A percentile compares a stretch with the other conserved stretches of the same genome.
phyloP scores from a whole-genome alignment of 2,329 filamentous ascomycete genomes.

The Aspergillus ochraceus region DNA sequence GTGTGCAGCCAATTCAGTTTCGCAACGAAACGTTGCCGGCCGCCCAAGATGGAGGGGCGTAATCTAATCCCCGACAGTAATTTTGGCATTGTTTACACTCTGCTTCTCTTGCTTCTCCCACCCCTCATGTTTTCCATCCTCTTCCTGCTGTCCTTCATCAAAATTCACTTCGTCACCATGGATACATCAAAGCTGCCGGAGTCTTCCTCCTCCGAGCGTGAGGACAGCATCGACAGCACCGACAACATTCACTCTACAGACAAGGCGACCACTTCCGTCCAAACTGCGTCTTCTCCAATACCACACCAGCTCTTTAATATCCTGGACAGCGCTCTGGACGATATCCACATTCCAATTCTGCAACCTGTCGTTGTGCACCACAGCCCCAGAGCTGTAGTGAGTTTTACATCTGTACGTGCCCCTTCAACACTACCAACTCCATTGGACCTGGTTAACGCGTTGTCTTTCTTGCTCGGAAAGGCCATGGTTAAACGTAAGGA shows the following conservation, averaged over 20 bases:
- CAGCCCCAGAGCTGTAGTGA: constrained; percentile 6
- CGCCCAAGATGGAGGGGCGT: neutral
- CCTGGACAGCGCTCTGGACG: constrained; percentile 19
- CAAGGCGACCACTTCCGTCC: neutral
- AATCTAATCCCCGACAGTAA: neutral
- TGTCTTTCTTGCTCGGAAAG: neutral
- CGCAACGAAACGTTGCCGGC: neutral
- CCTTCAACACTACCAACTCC: neutral
- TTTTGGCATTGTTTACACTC: neutral
- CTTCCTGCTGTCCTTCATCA: neutral
- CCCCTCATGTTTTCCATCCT: neutral
- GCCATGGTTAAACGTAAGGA: too few species aligned
- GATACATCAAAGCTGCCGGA: neutral
- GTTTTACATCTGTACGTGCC: neutral
- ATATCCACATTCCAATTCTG: constrained; percentile 17
- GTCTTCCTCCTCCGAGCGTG: neutral
- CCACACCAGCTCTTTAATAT: constrained; percentile 1
- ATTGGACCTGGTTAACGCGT: neutral
- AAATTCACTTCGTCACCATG: neutral
- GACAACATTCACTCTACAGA: neutral
- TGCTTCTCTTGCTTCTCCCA: neutral
- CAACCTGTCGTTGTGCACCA: neutral
- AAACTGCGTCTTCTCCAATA: neutral
- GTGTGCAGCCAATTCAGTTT: neutral
- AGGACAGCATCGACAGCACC: neutral